Evolutionary conservation across 257 asterid species (phyloP).

Genomic region (Solanum chaucha): DNA sequence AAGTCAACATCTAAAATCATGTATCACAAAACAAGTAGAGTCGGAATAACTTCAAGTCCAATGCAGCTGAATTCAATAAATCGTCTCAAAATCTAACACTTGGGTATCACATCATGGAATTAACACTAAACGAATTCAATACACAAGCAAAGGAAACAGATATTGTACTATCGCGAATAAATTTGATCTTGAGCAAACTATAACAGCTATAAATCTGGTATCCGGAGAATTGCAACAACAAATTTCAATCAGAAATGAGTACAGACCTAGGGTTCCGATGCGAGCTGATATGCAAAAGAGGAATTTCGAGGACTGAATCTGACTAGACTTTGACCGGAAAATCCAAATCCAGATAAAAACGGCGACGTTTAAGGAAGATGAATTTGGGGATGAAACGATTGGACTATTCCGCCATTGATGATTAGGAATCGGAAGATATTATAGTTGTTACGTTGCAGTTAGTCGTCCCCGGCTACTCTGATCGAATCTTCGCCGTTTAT

Average conservation of each 20-base stretch:
- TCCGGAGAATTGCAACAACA: not conserved
- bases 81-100: not conserved
- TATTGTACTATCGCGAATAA: not conserved
- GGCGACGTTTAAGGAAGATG: not conserved
- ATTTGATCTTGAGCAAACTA: not conserved
- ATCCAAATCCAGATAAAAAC: slow-evolving; percentile 8
- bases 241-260: not conserved
- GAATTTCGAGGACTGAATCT: not conserved
- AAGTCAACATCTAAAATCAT: not conserved
- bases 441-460: not conserved
- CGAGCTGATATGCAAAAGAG: slow-evolving; percentile 2
- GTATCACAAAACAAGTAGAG: not conserved
- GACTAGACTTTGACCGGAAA: not conserved
- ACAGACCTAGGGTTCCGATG: slow-evolving; percentile 48
- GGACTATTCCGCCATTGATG: slow-evolving; percentile 37
- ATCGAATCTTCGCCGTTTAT: slow-evolving; percentile 30
- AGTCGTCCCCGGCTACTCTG: slow-evolving; percentile 12
- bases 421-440: slow-evolving; percentile 12
- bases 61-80: not conserved
- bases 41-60: not conserved
- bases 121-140: not conserved
- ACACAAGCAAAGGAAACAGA: not conserved
- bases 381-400: slow-evolving; percentile 12
- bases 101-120: not conserved
- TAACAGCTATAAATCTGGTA: not conserved